Percentiles rank a stretch among this genome's conserved stretches.
These are phyloP conservation scores for Phytophthora crassamura DNA, from an alignment of 352 stramenopile genomes.

Conservation along the genomic window DNA sequence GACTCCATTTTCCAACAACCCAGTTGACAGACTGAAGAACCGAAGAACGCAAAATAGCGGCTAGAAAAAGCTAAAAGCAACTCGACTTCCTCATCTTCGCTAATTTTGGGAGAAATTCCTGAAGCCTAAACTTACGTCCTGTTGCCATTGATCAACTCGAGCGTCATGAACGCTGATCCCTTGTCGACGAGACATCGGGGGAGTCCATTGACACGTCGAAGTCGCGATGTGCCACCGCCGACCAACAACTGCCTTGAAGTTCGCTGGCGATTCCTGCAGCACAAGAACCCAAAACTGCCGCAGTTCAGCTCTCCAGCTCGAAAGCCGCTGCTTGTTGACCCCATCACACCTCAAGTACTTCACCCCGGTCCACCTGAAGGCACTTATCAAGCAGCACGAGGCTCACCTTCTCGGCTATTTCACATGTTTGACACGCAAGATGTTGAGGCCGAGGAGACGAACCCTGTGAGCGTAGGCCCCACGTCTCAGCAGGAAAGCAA, in stretches of 20 bases:
- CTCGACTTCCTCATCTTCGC: slow-evolving; percentile 1
- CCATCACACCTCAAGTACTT: slow-evolving; percentile 3
- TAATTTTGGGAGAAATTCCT: slow-evolving; percentile 23
- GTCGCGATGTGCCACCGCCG: slow-evolving; percentile 30
- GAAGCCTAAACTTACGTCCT: neutral
- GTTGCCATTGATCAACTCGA: neutral
- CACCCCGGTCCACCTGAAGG: neutral
- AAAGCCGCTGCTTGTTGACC: slow-evolving; percentile 12
- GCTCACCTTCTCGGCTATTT: slow-evolving; percentile 29
- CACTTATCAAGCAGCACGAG: slow-evolving; percentile 2
- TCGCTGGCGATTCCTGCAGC: slow-evolving; percentile 64
- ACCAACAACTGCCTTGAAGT: slow-evolving; percentile 50
- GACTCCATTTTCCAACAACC: slow-evolving; percentile 11
- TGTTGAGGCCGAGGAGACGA: slow-evolving; percentile 10
- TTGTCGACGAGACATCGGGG: slow-evolving; percentile 23
- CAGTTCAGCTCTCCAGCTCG: slow-evolving; percentile 17
- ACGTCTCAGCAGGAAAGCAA: slow-evolving; percentile 2
- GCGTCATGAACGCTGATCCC: slow-evolving; percentile 22
- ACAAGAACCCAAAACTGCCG: slow-evolving; percentile 41
- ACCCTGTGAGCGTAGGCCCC: neutral
- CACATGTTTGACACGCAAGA: slow-evolving; percentile 32
- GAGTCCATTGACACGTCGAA: slow-evolving; percentile 40
- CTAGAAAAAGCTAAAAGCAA: slow-evolving; percentile 12
- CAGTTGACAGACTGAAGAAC: slow-evolving; percentile 1
- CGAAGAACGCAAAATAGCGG: neutral